These are phyloP conservation scores for Atkinsonella hypoxylon DNA, from an alignment of 2,329 filamentous ascomycete species.

Conservation along the genomic window DNA sequence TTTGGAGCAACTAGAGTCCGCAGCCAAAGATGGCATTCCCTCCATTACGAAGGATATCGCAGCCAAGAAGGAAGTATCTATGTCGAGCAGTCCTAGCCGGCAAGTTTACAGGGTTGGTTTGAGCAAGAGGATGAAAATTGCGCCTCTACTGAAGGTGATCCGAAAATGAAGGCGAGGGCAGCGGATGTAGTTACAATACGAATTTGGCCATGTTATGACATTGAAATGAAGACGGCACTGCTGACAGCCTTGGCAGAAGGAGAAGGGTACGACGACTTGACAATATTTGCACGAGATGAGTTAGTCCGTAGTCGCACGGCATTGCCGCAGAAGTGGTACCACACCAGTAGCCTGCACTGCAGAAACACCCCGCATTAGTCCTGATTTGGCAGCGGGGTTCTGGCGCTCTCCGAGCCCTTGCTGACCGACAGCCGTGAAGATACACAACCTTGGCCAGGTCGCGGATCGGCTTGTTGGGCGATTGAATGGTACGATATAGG, in stretches of 20 bases:
- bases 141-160: constrained; percentile 37
- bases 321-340: neutral
- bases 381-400: constrained; percentile 13
- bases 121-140: constrained; percentile 37
- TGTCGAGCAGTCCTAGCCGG: constrained; percentile 17
- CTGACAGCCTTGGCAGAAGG: too few relatives aligned
- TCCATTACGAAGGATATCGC: neutral
- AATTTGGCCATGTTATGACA: too few relatives aligned
- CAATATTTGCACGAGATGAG: too few relatives aligned
- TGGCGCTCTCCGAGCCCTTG: constrained; percentile 9
- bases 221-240: too few relatives aligned
- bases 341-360: too few relatives aligned
- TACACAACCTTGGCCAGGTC: too few relatives aligned
- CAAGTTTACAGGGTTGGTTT: constrained; percentile 38
- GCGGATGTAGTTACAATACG: too few relatives aligned
- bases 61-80: constrained; percentile 7
- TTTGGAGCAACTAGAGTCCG: neutral
- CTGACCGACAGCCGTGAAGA: constrained; percentile 7
- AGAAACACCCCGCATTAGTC: constrained; percentile 18
- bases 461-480: too few relatives aligned
- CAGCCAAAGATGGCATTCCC: neutral
- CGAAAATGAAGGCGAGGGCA: constrained; percentile 22
- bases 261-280: too few relatives aligned
- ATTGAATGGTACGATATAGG: too few relatives aligned
- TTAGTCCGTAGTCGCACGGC: too few relatives aligned